phyloP scores from a whole-genome alignment of 2,329 filamentous ascomycete species.

The Apiospora saccharicola region DNA sequence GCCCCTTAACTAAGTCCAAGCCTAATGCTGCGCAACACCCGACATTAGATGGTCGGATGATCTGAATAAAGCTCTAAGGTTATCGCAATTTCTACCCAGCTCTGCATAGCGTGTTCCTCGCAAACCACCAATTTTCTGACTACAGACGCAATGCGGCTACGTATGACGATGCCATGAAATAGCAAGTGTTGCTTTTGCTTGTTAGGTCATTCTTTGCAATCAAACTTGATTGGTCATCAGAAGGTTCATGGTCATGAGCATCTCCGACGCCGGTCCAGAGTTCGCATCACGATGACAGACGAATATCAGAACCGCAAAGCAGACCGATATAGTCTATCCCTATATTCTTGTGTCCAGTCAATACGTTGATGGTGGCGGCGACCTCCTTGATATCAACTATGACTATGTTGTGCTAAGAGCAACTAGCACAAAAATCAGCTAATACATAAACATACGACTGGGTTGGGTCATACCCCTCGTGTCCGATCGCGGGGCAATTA shows the following conservation, averaged over 20 bases:
- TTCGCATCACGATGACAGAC: not conserved
- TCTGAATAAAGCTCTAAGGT: not conserved
- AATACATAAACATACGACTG: constrained; percentile 16
- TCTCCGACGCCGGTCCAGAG: not conserved
- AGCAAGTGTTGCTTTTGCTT: too few relatives aligned
- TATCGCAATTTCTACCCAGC: too few relatives aligned
- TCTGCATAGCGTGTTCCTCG: too few relatives aligned
- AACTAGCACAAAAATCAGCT: constrained; percentile 6
- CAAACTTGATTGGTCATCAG: too few relatives aligned
- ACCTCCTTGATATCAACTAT: not conserved
- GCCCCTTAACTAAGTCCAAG: not conserved
- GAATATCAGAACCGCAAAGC: not conserved
- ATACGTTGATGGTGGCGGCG: not conserved
- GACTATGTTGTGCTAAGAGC: not conserved
- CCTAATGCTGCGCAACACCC: not conserved
- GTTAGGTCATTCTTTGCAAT: too few relatives aligned
- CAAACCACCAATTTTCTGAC: too few relatives aligned
- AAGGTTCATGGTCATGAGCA: not conserved
- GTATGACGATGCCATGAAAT: too few relatives aligned
- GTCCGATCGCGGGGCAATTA: constrained; percentile 24
- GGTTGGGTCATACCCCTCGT: constrained; percentile 12
- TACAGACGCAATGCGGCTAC: too few relatives aligned
- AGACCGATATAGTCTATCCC: not conserved
- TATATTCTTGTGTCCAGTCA: not conserved
- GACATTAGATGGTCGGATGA: not conserved